Conservation (phyloP, 2,329 filamentous ascomycete species). For the Aspergillus oerlinghausenensis region DNA sequence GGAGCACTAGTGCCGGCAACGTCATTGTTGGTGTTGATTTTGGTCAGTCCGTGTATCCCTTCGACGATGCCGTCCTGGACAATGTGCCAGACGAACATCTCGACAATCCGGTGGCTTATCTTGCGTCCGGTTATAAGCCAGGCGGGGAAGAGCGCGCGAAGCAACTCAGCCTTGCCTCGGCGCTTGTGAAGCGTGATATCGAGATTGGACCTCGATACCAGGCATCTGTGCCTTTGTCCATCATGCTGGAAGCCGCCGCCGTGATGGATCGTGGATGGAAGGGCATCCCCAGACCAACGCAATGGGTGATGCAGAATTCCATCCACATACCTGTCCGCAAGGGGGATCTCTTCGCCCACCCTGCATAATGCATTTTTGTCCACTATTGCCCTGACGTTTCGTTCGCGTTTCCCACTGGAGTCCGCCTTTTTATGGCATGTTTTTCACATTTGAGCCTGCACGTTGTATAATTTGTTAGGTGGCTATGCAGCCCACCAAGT, state of each 20-base stretch:
- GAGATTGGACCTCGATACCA: constrained; percentile 17
- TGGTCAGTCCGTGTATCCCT: constrained; percentile 8
- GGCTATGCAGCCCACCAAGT: neutral
- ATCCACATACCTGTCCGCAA: constrained; percentile 28
- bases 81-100: constrained; percentile 23
- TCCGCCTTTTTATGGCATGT: neutral
- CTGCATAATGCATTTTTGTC: neutral
- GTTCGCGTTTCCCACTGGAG: neutral
- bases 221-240: constrained; percentile 19
- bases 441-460: neutral
- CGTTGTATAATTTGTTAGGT: neutral
- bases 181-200: constrained; percentile 28
- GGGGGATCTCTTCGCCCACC: neutral
- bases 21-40: constrained; percentile 30
- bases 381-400: neutral
- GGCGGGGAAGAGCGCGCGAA: constrained; percentile 19
- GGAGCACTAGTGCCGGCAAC: constrained; percentile 26
- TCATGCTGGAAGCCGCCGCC: constrained; percentile 35
- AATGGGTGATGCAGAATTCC: constrained; percentile 30
- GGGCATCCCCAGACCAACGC: constrained; percentile 17
- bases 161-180: constrained; percentile 24
- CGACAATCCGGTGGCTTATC: constrained; percentile 22
- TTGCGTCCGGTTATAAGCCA: constrained; percentile 17
- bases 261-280: constrained; percentile 31
- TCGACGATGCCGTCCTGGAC: constrained; percentile 10